Conservation (phyloP, 1,139 yeast genomes). For the Debaryomyces nepalensis region DNA sequence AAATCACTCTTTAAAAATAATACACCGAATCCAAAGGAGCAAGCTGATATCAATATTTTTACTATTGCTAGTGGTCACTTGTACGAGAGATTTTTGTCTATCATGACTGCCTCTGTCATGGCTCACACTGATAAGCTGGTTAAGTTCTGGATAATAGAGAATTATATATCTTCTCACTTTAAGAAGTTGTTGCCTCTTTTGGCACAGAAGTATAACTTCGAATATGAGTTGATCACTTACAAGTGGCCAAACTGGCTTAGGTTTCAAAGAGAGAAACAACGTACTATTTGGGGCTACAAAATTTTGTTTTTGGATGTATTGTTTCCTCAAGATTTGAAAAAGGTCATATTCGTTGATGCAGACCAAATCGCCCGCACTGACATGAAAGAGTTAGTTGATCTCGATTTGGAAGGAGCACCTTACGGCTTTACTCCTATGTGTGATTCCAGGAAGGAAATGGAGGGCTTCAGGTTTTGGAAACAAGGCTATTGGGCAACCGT, state of each 20-base stretch:
- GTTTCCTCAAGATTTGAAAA: constrained; percentile 77
- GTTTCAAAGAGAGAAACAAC: constrained; percentile 72
- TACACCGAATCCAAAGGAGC: constrained; percentile 19
- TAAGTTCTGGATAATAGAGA: constrained; percentile 88
- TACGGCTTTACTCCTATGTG: constrained; percentile 91
- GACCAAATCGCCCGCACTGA: constrained; percentile 81
- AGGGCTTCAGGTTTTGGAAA: constrained; percentile 91
- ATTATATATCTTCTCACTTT: constrained; percentile 73
- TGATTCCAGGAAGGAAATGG: constrained; percentile 79
- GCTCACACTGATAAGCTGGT: constrained; percentile 63
- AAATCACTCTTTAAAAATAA: constrained; percentile 9
- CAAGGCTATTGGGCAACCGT: constrained; percentile 85
- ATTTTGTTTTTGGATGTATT: constrained; percentile 83
- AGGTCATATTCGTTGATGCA: constrained; percentile 84
- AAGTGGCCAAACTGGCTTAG: constrained; percentile 94
- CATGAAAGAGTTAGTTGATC: constrained; percentile 63
- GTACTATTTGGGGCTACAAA: constrained; percentile 88
- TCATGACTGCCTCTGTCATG: constrained; percentile 81
- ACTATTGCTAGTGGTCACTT: constrained; percentile 80
- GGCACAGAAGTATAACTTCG: constrained; percentile 60
- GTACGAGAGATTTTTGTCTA: constrained; percentile 72
- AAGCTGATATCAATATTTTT: constrained; percentile 78
- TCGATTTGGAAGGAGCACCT: constrained; percentile 76
- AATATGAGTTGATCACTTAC: constrained; percentile 75
- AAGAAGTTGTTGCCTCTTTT: constrained; percentile 62